Evolutionary conservation across 2,329 filamentous ascomycete genomes (phyloP).

Genomic region (Sporothrix sp.): DNA sequence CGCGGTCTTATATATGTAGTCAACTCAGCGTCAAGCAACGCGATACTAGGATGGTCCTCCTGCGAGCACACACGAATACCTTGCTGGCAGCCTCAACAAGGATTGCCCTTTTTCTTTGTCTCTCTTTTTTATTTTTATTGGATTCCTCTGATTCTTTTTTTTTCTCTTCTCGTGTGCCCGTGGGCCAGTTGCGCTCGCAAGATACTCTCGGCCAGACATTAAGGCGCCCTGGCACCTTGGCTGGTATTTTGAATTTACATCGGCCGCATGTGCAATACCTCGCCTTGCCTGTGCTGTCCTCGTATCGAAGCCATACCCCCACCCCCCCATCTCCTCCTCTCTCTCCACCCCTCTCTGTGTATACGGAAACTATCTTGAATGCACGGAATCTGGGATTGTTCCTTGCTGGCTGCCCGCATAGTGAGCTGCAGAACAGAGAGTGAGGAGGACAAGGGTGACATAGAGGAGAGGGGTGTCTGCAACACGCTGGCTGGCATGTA

Average conservation of each 20-base stretch:
- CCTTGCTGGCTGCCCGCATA: slow-evolving; percentile 9
- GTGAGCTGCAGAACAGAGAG: slow-evolving; percentile 8
- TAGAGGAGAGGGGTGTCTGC: slow-evolving; percentile 5
- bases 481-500: neutral
- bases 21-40: slow-evolving; percentile 4
- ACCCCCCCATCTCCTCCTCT: too few species aligned
- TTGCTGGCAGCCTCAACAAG: too few species aligned
- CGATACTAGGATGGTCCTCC: neutral
- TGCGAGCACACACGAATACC: too few species aligned
- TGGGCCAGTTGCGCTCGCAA: neutral
- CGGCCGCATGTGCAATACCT: too few species aligned
- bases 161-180: neutral
- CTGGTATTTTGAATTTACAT: neutral
- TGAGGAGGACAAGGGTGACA: slow-evolving; percentile 2
- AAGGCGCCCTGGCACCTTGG: neutral
- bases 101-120: neutral
- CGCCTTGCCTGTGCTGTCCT: neutral
- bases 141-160: neutral
- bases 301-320: too few species aligned
- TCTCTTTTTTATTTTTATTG: neutral
- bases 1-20: slow-evolving; percentile 18
- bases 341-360: slow-evolving; percentile 10
- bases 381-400: slow-evolving; percentile 17
- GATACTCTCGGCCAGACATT: neutral
- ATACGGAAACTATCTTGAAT: slow-evolving; percentile 1